Evolutionary conservation across 441 rosid species (phyloP).

Genomic region (Lepidium campestre): DNA sequence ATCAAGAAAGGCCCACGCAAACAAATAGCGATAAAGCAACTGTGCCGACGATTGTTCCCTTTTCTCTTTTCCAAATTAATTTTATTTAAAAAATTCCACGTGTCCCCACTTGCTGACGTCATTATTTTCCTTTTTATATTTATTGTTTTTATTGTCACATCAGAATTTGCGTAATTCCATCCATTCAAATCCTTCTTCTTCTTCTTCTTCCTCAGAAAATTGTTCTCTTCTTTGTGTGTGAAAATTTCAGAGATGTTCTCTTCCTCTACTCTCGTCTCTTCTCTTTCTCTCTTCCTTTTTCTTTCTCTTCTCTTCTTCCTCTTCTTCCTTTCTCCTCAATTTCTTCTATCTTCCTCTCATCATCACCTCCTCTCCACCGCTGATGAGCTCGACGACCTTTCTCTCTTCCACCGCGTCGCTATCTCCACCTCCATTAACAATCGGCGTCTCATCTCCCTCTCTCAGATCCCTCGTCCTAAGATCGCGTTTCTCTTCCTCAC

Average conservation of each 20-base stretch:
- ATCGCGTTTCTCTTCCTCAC: slow-evolving; percentile 89
- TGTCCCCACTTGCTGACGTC: slow-evolving; percentile 29
- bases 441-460: slow-evolving; percentile 27
- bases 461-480: slow-evolving; percentile 44
- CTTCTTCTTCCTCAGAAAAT: slow-evolving; percentile 6
- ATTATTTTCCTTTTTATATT: neutral
- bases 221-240: neutral
- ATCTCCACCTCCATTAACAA: slow-evolving; percentile 19
- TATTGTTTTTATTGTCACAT: neutral
- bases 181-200: neutral
- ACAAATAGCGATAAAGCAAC: slow-evolving; percentile 17
- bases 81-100: neutral
- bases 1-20: slow-evolving; percentile 1
- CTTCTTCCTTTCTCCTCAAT: slow-evolving; percentile 27
- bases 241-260: slow-evolving; percentile 24
- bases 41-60: neutral
- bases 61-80: no score
- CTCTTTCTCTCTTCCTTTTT: slow-evolving; percentile 37
- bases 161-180: neutral
- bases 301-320: slow-evolving; percentile 31
- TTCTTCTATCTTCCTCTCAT: slow-evolving; percentile 30
- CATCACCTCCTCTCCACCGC: slow-evolving; percentile 16
- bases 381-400: slow-evolving; percentile 52
- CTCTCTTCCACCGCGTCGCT: slow-evolving; percentile 47
- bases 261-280: slow-evolving; percentile 37